Base-by-base conservation (phyloP, 2,329 filamentous ascomycete genomes). In the Rutstroemia sp. region DNA sequence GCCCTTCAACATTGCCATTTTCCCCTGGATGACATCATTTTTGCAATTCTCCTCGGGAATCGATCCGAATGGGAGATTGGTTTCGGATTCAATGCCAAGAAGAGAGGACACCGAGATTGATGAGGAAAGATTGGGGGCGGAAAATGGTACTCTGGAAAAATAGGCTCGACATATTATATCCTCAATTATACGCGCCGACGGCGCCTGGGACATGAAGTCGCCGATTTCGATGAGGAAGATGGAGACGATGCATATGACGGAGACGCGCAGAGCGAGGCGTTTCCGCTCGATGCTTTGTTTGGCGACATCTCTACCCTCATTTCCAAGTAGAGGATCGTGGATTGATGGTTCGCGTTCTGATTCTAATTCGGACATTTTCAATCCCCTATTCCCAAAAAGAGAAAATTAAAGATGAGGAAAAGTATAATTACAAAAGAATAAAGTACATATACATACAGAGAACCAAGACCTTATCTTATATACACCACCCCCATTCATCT, bases 131-230 rank as follows among this genome's bases (percentile, higher is more conserved):
- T 27, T 27, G 25, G 52, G 47, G 38, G 27, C n/a, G 12, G 60
- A 62, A 34, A 61, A 61, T 0, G 73, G 66, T 46, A 73, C 67
- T 2, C 73, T 69, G 5, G 76, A 74, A 60, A 76, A 78, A 59
- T 76, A 72, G 14, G 25, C 16, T 23, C 75, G 75, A 66, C 81
- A 83, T 46, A 81, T 74, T 47, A 81, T 74, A 52, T 74, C 72
- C 64, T 84, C 80, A 61, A 78, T 73, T 51, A 82, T 73, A 53
- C 77, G 75, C 50, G 74, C 77, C 46, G 69, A 65, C 0, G 80
- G 77, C 3, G 78, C 71, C 34, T 66, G 41, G 37, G 57, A 37
- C 16, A 69, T 61, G 66, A 71, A 54, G 69, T 72, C 63, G 58
- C 73, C 74, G 12, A 77, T 68, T 49, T 76, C 74, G 52, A 76